These are phyloP conservation scores for Quercus gilva DNA, from an alignment of 306 rosid species.

Conservation along the genomic window DNA sequence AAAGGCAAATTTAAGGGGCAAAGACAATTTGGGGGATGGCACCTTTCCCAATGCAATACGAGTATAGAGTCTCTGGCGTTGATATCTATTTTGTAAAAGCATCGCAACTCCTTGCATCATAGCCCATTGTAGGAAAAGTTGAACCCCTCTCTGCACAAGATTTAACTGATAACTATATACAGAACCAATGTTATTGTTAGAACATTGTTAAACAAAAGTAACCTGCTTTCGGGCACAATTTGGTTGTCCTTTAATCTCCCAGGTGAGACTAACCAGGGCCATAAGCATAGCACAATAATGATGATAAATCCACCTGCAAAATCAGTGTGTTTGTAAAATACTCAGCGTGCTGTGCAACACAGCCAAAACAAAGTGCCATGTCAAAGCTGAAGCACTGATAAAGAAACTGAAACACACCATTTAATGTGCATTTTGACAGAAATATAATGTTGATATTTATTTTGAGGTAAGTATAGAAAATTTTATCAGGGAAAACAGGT, in stretches of 20 bases:
- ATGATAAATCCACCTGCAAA: slow-evolving; percentile 97
- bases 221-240: slow-evolving; percentile 93
- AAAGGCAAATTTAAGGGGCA: slow-evolving; percentile 1
- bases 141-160: slow-evolving; percentile 85
- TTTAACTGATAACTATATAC: background rate
- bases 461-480: background rate
- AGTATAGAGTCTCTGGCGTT: slow-evolving; percentile 95
- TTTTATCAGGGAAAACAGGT: background rate
- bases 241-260: slow-evolving; percentile 97
- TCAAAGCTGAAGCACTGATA: slow-evolving; percentile 16
- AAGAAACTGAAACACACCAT: slow-evolving; percentile 1
- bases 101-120: slow-evolving; percentile 99
- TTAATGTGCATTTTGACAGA: background rate
- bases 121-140: slow-evolving; percentile 97
- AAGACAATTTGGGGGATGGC: slow-evolving; percentile 14
- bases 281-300: slow-evolving; percentile 93
- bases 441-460: background rate
- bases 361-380: background rate
- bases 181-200: background rate
- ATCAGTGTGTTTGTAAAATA: slow-evolving; percentile 17
- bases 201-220: slow-evolving; percentile 2
- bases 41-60: slow-evolving; percentile 99
- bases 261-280: slow-evolving; percentile 99
- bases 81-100: slow-evolving; percentile 98
- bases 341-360: background rate